Evolutionary conservation across 192 early-diverging fungal species (phyloP), one percentile per base, ranked within the genome.

Genomic region (Gigaspora rosea): DNA sequence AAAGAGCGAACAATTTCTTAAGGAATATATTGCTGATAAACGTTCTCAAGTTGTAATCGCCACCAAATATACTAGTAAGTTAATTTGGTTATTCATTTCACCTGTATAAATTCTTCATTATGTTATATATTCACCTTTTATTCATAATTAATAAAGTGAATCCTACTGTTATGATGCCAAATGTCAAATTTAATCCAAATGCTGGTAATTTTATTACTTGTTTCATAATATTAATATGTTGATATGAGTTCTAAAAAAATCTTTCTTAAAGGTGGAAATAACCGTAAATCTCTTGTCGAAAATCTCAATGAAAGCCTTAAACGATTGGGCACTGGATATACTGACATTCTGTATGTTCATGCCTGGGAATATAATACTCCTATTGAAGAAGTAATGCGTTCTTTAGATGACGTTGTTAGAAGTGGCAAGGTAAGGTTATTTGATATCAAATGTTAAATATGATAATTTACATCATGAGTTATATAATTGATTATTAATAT

Each of bases 311-410:
- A 48, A 5, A 87, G 85, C 57, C 78, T 91, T 41, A 84, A 88
- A 80, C 78, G 88, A 2, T 68, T 91, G 50, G 78, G 82, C 11
- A 86, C 85, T 6, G 82, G 76, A 9, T 84, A 84, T 16, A 67
- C 81, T 33, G 86, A 87, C 65, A 59, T 86, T 33, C 72, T 86
- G 2, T 86, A 86, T 61, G 80, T 86, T 4, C 85, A 86, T 36
- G 12, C 79, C 13, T 86, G 76, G 77, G 85, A 86, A 51, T 86
- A 79, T 64, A 48, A 79, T 36, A 90, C 91, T 0, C 86, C 91
- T 2, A 81, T 91, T 18, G 85, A 90, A 70, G 92, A 93, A 73
- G 91, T 90, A 13, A 90, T 94, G 87, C 81, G 85, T 50, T 89
- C 92, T 6, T 73, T 94, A 10, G 73, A 93, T 65, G 92, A 94